A percentile compares a stretch with the other conserved stretches of the same genome.
phyloP scores from a whole-genome alignment of 257 asterid species.

The Solanum virginianum region DNA sequence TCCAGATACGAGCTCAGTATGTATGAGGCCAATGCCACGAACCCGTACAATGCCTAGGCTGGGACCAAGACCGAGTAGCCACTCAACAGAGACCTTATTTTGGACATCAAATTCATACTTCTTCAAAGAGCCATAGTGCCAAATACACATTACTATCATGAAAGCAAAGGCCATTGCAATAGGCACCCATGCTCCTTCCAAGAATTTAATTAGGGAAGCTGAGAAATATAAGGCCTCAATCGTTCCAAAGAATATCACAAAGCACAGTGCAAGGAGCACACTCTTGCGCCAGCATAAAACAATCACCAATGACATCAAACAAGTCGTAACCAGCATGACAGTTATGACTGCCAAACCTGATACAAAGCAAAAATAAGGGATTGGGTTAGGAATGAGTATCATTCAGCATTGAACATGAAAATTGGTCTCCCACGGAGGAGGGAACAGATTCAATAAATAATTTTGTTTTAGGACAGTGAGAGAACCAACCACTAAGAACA shows the following conservation, averaged over 20 bases:
- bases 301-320: slow-evolving; percentile 86
- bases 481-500: not conserved
- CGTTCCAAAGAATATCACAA: slow-evolving; percentile 38
- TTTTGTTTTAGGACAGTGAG: not conserved
- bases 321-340: slow-evolving; percentile 92
- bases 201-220: not conserved
- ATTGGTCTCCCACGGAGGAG: not conserved
- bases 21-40: slow-evolving; percentile 84
- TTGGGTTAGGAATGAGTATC: not conserved
- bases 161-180: slow-evolving; percentile 44
- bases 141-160: slow-evolving; percentile 67
- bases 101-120: slow-evolving; percentile 81
- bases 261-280: slow-evolving; percentile 47
- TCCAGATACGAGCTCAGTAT: slow-evolving; percentile 83
- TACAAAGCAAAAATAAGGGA: not conserved
- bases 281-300: slow-evolving; percentile 76
- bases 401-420: not conserved
- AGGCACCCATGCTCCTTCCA: not conserved
- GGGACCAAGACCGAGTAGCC: slow-evolving; percentile 71
- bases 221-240: not conserved
- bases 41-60: slow-evolving; percentile 80
- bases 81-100: slow-evolving; percentile 79
- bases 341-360: slow-evolving; percentile 92
- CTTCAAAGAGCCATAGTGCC: slow-evolving; percentile 83
- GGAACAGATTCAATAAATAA: not conserved